A percentile compares a stretch with the other conserved stretches of the same genome.
Evolutionary conservation across 768 basidiomycete species (phyloP).

Genomic region (Hemileccinum rubropunctum): DNA sequence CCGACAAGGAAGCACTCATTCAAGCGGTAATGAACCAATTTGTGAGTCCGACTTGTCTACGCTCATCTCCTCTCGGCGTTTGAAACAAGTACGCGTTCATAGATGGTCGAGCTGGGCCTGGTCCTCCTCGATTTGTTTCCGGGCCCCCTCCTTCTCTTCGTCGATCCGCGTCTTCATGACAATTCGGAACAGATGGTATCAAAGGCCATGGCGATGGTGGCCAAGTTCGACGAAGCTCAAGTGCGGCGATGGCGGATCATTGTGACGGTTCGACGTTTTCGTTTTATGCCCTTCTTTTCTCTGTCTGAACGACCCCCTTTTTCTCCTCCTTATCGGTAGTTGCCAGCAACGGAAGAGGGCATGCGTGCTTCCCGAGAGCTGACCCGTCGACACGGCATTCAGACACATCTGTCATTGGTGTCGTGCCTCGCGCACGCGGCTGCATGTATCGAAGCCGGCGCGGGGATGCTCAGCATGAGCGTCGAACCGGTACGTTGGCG

Average conservation of each 20-base stretch:
- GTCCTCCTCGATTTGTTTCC: slow-evolving; percentile 42
- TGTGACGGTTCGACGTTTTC: slow-evolving; percentile 40
- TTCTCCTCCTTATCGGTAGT: slow-evolving; percentile 29
- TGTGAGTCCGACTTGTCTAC: slow-evolving; percentile 21
- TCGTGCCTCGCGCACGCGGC: slow-evolving; percentile 52
- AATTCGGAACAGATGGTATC: slow-evolving; percentile 39
- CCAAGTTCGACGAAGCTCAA: slow-evolving; percentile 40
- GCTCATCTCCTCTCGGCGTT: not conserved
- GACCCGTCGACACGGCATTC: slow-evolving; percentile 36
- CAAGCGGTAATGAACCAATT: slow-evolving; percentile 27
- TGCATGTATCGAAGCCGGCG: slow-evolving; percentile 53
- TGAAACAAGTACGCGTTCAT: not conserved
- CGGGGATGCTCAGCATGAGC: slow-evolving; percentile 47
- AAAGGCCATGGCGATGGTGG: slow-evolving; percentile 41
- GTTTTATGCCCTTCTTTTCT: not conserved
- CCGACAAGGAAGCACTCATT: slow-evolving; percentile 17
- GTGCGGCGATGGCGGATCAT: slow-evolving; percentile 41
- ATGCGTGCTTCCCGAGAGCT: slow-evolving; percentile 46
- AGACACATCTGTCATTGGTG: slow-evolving; percentile 52
- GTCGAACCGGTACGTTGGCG: slow-evolving; percentile 43
- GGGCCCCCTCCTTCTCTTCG: slow-evolving; percentile 49
- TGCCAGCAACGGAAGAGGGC: slow-evolving; percentile 58
- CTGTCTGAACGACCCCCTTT: not conserved
- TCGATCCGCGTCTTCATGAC: slow-evolving; percentile 47
- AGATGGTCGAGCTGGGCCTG: slow-evolving; percentile 53